A percentile compares a stretch with the other conserved stretches of the same genome.
These are phyloP conservation scores for Phytopythium montanum DNA, from an alignment of 352 stramenopile genomes.

Conservation along the genomic window DNA sequence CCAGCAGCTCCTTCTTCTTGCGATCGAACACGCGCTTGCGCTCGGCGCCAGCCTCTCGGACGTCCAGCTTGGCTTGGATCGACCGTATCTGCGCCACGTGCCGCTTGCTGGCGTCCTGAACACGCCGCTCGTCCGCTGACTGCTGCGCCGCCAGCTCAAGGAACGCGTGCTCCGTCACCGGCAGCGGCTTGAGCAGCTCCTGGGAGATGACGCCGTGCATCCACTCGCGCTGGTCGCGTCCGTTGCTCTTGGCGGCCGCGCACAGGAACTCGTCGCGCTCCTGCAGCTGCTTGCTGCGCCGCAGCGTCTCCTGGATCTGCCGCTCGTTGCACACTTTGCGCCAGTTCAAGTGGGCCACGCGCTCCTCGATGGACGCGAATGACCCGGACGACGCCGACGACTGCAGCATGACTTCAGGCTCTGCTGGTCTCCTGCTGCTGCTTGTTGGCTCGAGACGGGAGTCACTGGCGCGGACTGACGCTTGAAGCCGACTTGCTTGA, in stretches of 20 bases:
- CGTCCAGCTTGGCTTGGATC: constrained; percentile 52
- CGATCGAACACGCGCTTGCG: constrained; percentile 58
- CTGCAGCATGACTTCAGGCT: constrained; percentile 11
- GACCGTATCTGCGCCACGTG: constrained; percentile 47
- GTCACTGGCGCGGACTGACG: neutral
- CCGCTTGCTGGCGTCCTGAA: constrained; percentile 21
- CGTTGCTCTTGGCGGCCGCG: constrained; percentile 30
- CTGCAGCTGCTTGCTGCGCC: constrained; percentile 54
- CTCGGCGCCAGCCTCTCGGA: constrained; percentile 29
- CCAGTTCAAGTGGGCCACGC: constrained; percentile 66
- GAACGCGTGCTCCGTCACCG: constrained; percentile 39
- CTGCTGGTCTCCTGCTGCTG: neutral
- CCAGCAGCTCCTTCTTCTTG: constrained; percentile 62
- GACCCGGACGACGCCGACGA: constrained; percentile 15
- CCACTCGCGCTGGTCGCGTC: constrained; percentile 35
- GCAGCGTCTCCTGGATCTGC: constrained; percentile 60
- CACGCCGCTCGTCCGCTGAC: constrained; percentile 26
- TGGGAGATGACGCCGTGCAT: constrained; percentile 51
- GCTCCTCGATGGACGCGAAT: constrained; percentile 63
- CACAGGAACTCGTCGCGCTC: constrained; percentile 60
- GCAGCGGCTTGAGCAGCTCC: constrained; percentile 52
- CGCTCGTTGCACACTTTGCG: constrained; percentile 70
- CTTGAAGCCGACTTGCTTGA: neutral
- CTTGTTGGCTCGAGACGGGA: neutral
- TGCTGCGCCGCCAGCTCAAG: constrained; percentile 20